phyloP scores from a whole-genome alignment of 257 asterid genomes.

The Nyctanthes arbortristis region DNA sequence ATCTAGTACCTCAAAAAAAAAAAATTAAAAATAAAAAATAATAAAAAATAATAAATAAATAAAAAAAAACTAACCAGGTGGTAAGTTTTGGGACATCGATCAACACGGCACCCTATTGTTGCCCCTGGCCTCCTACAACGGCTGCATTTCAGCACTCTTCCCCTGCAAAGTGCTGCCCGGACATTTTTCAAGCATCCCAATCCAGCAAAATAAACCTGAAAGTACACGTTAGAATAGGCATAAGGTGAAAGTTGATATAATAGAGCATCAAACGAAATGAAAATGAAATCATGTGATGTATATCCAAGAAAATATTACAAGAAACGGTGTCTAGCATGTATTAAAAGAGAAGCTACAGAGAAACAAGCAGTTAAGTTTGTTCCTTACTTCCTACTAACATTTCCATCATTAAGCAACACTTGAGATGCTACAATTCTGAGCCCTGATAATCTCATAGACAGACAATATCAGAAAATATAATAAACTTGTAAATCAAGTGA shows the following conservation, averaged over 20 bases:
- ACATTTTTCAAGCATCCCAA: constrained; percentile 96
- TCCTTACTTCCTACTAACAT: constrained; percentile 37
- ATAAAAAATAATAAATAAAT: not conserved
- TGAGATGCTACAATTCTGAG: constrained; percentile 30
- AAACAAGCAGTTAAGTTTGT: constrained; percentile 32
- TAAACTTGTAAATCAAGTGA: constrained; percentile 16
- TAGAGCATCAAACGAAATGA: constrained; percentile 20
- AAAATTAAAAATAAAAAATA: constrained; percentile 16
- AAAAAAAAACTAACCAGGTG: constrained; percentile 69
- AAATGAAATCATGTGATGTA: constrained; percentile 10
- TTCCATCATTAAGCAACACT: constrained; percentile 43
- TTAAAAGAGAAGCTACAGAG: constrained; percentile 13
- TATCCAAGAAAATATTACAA: constrained; percentile 6
- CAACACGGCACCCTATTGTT: constrained; percentile 99
- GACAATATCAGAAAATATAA: constrained; percentile 29
- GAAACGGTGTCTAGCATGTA: constrained; percentile 18
- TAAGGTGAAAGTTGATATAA: constrained; percentile 10
- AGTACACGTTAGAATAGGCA: constrained; percentile 10
- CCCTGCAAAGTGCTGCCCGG: constrained; percentile 97
- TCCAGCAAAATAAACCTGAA: constrained; percentile 98
- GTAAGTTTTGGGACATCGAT: constrained; percentile 97
- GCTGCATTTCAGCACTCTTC: constrained; percentile 89
- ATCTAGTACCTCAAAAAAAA: constrained; percentile 8
- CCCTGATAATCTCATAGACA: constrained; percentile 32
- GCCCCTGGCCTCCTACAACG: constrained; percentile 99